These are phyloP conservation scores for Colletotrichum camelliae DNA, from an alignment of 2,329 filamentous ascomycete species.

Conservation along the genomic window DNA sequence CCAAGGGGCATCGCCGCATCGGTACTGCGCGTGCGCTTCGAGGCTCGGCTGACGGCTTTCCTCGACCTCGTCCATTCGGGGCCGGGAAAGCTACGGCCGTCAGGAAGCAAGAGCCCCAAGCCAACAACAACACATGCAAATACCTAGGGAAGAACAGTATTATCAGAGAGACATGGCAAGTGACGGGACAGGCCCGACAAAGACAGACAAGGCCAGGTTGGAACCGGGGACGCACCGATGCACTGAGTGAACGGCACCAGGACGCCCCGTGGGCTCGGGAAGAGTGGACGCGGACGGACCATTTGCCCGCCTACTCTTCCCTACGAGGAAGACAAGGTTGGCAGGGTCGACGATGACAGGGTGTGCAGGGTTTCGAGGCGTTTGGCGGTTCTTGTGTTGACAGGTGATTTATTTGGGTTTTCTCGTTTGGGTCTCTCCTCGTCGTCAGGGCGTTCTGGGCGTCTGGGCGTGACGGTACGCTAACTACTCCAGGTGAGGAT, in stretches of 20 bases:
- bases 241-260: constrained; percentile 6
- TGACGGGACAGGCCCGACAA: constrained; percentile 3
- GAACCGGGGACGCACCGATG: constrained; percentile 10
- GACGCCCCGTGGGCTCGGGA: constrained; percentile 21
- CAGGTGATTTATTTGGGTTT: neutral
- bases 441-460: neutral
- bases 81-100: too few relatives aligned
- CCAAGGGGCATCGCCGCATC: neutral
- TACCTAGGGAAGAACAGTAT: too few relatives aligned
- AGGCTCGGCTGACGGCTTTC: neutral
- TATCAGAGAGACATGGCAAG: neutral
- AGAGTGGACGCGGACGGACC: constrained; percentile 18
- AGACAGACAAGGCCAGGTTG: neutral
- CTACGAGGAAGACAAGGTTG: neutral
- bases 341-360: neutral
- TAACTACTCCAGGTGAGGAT: too few relatives aligned
- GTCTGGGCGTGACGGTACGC: neutral
- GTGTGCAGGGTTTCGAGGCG: neutral
- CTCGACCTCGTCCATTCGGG: neutral
- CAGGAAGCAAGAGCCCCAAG: neutral
- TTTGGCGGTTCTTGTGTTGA: neutral
- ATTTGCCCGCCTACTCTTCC: constrained; percentile 4
- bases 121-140: neutral
- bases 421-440: neutral
- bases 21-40: neutral